These are phyloP conservation scores for Blastocystis sp. DNA, from an alignment of 352 stramenopile genomes.

Conservation along the genomic window DNA sequence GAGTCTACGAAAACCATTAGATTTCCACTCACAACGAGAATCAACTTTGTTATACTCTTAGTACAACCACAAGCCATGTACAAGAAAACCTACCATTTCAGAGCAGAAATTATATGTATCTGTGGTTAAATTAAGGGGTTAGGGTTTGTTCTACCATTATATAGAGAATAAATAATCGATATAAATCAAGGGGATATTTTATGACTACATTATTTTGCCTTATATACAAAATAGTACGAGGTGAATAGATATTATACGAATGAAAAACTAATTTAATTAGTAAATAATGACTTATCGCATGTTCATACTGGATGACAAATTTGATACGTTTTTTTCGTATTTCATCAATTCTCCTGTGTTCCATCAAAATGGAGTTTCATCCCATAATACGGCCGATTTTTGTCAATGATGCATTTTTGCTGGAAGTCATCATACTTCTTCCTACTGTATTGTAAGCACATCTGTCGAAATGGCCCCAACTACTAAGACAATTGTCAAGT, in stretches of 20 bases:
- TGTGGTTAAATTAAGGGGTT: not conserved
- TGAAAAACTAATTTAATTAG: not conserved
- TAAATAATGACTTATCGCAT: not conserved
- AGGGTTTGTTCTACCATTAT: not conserved
- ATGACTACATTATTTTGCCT: not conserved
- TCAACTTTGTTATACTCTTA: no score
- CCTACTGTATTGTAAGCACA: not conserved
- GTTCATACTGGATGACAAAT: not conserved
- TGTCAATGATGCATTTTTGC: slow-evolving; percentile 32
- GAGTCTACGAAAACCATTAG: no score
- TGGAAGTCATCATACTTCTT: not conserved
- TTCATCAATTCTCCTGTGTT: not conserved
- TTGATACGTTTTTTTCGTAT: not conserved
- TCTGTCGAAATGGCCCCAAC: not conserved
- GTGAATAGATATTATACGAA: not conserved
- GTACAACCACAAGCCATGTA: no score
- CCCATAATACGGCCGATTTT: not conserved
- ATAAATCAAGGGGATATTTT: not conserved
- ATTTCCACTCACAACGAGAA: no score
- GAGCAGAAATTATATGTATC: not conserved
- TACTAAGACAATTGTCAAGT: slow-evolving; percentile 42
- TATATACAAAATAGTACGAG: not conserved
- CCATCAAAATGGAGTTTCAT: not conserved
- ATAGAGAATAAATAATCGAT: not conserved
- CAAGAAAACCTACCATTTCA: not conserved